Base-by-base conservation (phyloP, 352 stramenopile genomes). In the Globisporangium cystogenes region DNA sequence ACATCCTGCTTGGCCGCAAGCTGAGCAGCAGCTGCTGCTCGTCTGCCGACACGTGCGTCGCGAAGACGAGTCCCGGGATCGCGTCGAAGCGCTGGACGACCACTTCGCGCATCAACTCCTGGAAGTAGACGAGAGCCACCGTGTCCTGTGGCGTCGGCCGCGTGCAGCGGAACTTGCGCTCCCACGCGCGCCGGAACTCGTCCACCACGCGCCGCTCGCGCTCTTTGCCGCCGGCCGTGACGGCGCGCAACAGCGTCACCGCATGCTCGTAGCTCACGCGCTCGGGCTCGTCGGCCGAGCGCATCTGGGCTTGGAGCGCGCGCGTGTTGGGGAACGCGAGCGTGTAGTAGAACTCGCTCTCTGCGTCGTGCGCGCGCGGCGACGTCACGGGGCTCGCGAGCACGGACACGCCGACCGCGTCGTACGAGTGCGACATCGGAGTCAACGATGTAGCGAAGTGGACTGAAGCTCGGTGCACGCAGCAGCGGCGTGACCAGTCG, bases 301-400 rank as follows among this genome's bases (percentile, higher is more conserved):
- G 16, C n/a, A 18, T 26, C 29, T n/a, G 21, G 7, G 37, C 12
- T 18, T 29, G 27, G 14, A 27, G 31, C 7, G 48, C 39, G 33
- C 65, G 67, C 1, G 68, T 76, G 60, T 68, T 72, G 50, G 74
- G 67, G 48, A 93, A 93, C 31, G 79, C 76, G 26, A 93, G 63
- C 35, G 76, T 85, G 68, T 93, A 93, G 59, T 76, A 82, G 62
- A 82, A 90, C 33, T 76, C 70, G 47, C 52, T 68, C 46, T 73
- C 66, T 3, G 0, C 12, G 14, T 3, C 33, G 16, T 35, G 24
- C 23, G 54, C 45, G 20, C 74, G 75, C 5, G 81, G 78, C 8
- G 74, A 87, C 33, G 55, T 42, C 37, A 74, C 64, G 7, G 74
- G 67, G 33, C 74, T 86, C 7, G 55, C 40, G 26, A 59, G 43